Percentiles rank a stretch among this genome's conserved stretches.
phyloP scores from a whole-genome alignment of 1,139 yeast genomes.

The Yamadazyma trypodendri region DNA sequence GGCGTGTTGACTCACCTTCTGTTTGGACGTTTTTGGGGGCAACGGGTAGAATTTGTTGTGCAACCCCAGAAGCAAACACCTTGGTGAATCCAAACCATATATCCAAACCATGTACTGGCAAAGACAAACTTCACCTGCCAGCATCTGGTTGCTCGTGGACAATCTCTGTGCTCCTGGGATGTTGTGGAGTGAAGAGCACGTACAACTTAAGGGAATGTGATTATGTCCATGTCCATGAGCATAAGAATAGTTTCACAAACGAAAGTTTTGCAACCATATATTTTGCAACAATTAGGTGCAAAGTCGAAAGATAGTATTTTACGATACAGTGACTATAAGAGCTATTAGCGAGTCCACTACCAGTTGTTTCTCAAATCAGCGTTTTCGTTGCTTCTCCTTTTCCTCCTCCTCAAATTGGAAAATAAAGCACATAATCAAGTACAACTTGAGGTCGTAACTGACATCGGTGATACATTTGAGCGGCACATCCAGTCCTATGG shows the following conservation, averaged over 20 bases:
- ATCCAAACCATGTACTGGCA: conserved; percentile 3
- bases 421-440: not conserved
- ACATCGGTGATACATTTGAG: not conserved
- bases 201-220: not conserved
- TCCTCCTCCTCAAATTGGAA: not conserved
- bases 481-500: not conserved
- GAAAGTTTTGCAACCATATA: too few species aligned
- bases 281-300: too few species aligned
- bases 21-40: conserved; percentile 5
- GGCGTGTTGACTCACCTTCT: conserved; percentile 1
- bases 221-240: conserved; percentile 1
- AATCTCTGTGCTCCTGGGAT: not conserved
- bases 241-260: not conserved
- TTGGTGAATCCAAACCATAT: conserved; percentile 2
- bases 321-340: too few species aligned
- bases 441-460: not conserved
- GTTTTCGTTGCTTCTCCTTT: too few species aligned
- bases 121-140: conserved; percentile 6
- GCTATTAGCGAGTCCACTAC: too few species aligned
- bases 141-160: not conserved
- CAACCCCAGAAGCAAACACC: conserved; percentile 5
- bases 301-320: too few species aligned
- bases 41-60: conserved; percentile 5
- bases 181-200: not conserved
- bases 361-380: too few species aligned